Conservation (phyloP, 2,329 filamentous ascomycete species). For the Aspergillus pseudoviridinutans region DNA sequence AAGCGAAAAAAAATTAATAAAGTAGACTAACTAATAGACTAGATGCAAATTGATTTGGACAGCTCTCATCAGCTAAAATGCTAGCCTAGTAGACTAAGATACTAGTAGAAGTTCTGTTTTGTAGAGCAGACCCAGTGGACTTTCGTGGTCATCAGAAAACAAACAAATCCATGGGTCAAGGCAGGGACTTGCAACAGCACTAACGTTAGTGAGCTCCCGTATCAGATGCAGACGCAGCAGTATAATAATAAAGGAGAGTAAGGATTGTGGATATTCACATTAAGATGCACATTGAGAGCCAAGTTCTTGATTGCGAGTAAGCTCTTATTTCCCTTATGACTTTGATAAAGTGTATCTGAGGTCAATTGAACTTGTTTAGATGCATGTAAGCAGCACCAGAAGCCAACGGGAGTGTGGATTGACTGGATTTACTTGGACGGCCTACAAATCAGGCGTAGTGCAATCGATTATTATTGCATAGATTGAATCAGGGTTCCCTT, state of each 20-base stretch:
- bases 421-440: not conserved
- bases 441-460: not conserved
- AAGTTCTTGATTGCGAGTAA: not conserved
- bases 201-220: constrained; percentile 15
- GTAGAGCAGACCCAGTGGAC: constrained; percentile 7
- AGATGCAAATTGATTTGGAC: constrained; percentile 15
- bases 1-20: not conserved
- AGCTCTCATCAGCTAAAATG: constrained; percentile 9
- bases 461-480: constrained; percentile 2
- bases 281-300: not conserved
- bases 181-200: constrained; percentile 11
- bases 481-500: constrained; percentile 4
- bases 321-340: not conserved
- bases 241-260: constrained; percentile 13
- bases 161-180: constrained; percentile 22
- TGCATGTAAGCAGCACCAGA: not conserved
- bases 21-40: constrained; percentile 10
- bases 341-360: not conserved
- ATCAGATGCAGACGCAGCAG: constrained; percentile 13
- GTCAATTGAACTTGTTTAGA: not conserved
- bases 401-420: not conserved
- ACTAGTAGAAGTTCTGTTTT: constrained; percentile 6
- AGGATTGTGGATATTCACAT: not conserved
- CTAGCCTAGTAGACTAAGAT: constrained; percentile 10
- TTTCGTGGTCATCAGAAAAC: constrained; percentile 12